Percentiles rank a stretch among this genome's conserved stretches.
Conservation (phyloP, 345 rosid genomes). For the Camelina sativa region DNA sequence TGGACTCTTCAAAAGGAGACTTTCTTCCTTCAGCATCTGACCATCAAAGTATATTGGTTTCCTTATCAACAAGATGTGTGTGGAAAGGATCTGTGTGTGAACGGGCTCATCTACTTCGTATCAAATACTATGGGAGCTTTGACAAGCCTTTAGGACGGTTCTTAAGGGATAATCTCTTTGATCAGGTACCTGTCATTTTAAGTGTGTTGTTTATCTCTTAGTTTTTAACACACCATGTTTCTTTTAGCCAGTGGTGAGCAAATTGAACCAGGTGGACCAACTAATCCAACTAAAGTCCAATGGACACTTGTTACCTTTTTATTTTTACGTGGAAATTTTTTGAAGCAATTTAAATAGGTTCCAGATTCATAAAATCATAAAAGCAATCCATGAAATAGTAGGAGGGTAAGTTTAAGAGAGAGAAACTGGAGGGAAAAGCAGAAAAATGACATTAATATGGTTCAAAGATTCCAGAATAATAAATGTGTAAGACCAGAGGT, state of each 20-base stretch:
- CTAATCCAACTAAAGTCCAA: slow-evolving; percentile 22
- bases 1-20: slow-evolving; percentile 69
- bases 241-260: slow-evolving; percentile 27
- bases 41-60: slow-evolving; percentile 96
- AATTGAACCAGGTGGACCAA: slow-evolving; percentile 29
- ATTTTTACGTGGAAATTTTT: slow-evolving; percentile 25
- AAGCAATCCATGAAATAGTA: slow-evolving; percentile 20
- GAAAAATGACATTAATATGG: slow-evolving; percentile 11
- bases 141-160: slow-evolving; percentile 95
- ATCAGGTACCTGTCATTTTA: slow-evolving; percentile 62
- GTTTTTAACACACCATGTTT: slow-evolving; percentile 1
- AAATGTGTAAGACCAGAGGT: slow-evolving; percentile 24
- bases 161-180: slow-evolving; percentile 85
- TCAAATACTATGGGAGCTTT: slow-evolving; percentile 92
- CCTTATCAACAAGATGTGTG: slow-evolving; percentile 88
- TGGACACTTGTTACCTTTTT: slow-evolving; percentile 11
- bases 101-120: slow-evolving; percentile 82
- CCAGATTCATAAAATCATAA: slow-evolving; percentile 5
- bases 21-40: slow-evolving; percentile 92
- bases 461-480: slow-evolving; percentile 24
- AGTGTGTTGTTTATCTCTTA: background rate
- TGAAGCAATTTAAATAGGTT: slow-evolving; percentile 12
- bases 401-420: slow-evolving; percentile 8
- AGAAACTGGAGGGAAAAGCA: background rate
- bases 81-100: slow-evolving; percentile 96